Percentiles rank a stretch among this genome's conserved stretches.
Conservation (phyloP, 2,329 filamentous ascomycete species). For the Diaporthe capsici region DNA sequence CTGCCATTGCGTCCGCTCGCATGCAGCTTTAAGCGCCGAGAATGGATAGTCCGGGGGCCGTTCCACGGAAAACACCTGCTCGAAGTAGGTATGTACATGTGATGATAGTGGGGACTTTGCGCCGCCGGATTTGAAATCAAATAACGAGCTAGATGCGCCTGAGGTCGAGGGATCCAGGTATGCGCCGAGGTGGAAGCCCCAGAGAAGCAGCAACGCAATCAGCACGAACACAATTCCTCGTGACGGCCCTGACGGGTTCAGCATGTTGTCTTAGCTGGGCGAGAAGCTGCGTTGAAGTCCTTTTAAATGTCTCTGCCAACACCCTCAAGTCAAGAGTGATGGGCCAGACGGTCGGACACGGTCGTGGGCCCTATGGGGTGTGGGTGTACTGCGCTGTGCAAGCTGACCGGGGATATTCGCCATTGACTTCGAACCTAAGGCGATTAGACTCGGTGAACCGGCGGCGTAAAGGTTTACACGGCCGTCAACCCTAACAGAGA, state of each 20-base stretch:
- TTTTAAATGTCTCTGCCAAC: no score
- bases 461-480: not conserved
- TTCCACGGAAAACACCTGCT: slow-evolving; percentile 49
- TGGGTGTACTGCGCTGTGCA: not conserved
- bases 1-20: slow-evolving; percentile 38
- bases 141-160: not conserved
- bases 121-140: not conserved
- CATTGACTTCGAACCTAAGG: not conserved
- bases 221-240: slow-evolving; percentile 1
- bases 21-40: slow-evolving; percentile 43
- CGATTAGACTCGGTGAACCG: not conserved
- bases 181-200: slow-evolving; percentile 25
- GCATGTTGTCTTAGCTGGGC: not conserved
- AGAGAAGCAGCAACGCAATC: slow-evolving; percentile 14
- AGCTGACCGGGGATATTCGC: not conserved
- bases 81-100: slow-evolving; percentile 48
- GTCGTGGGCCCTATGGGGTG: not conserved
- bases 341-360: not conserved
- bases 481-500: not conserved
- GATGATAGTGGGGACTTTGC: slow-evolving; percentile 20
- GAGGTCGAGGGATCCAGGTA: slow-evolving; percentile 12
- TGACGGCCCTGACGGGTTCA: not conserved
- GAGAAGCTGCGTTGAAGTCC: not conserved
- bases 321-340: not conserved
- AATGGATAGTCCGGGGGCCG: slow-evolving; percentile 45